phyloP scores from a whole-genome alignment of 257 asterid species.

The Solanum gracilifrons region DNA sequence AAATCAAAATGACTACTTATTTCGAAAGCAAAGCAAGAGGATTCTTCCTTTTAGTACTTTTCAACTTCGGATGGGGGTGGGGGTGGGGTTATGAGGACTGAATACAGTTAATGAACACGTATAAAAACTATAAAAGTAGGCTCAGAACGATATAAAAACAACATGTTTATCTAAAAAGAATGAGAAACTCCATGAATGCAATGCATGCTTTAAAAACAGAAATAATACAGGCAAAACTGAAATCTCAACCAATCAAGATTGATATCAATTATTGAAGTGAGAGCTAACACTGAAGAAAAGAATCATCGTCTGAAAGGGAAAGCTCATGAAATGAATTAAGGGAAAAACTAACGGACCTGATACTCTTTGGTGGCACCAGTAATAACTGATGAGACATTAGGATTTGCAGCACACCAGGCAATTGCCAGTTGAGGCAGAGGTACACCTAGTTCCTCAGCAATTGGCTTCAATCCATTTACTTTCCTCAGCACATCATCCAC shows the following conservation, averaged over 20 bases:
- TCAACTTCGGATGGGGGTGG: neutral
- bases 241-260: neutral
- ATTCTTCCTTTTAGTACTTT: neutral
- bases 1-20: neutral
- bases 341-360: constrained; percentile 48
- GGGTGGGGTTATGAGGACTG: neutral
- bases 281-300: neutral
- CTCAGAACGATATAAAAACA: neutral
- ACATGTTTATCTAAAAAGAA: neutral
- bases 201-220: neutral
- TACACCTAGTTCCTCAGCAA: constrained; percentile 83
- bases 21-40: neutral
- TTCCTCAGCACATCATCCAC: constrained; percentile 79
- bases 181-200: neutral
- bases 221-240: neutral
- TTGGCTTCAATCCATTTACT: constrained; percentile 70
- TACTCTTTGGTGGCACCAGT: constrained; percentile 91
- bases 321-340: neutral
- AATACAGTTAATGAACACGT: neutral
- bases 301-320: neutral
- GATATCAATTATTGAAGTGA: neutral
- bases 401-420: constrained; percentile 99
- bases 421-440: constrained; percentile 85
- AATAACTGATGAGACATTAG: constrained; percentile 88
- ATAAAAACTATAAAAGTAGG: neutral